Base-by-base conservation (phyloP, 352 stramenopile genomes). In the Nothophytophthora sp. region DNA sequence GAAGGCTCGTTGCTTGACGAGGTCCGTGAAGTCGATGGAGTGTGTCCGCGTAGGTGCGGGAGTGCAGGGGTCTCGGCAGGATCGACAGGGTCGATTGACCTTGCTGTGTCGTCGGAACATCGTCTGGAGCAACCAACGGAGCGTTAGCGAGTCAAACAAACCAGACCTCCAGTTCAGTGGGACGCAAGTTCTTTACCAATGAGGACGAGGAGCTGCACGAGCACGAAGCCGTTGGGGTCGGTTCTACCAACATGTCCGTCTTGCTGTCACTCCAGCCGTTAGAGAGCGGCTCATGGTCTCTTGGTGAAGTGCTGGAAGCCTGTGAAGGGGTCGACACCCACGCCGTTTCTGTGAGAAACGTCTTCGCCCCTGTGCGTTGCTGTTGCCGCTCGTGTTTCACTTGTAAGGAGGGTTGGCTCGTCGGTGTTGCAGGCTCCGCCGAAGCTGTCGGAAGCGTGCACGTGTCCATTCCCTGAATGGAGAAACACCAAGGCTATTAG, bases 1-100 rank as follows among this genome's bases (percentile, higher is more conserved):
- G 44, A 86, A 86, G 11, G 78, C 78, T 8, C 78, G 75, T 55
- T 89, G 75, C 51, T 82, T 86, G 4, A 73, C 57, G 10, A 89
- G 65, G 7, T 76, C 73, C 10, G 49, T 67, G 28, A 86, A 74
- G 9, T 70, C 52, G 9, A 43, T 63, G 13, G 36, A 9, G 10
- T 63, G 32, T 29, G 32, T 37, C 22, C 41, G 5, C 22, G 13
- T 28, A 12, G 32, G 33, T 2, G 42, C 29, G 11, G 28, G n/a
- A n/a, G n/a, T 5, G 19, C 29, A 36, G 8, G 38, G 2, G 12
- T 30, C 36, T 15, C 29, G 37, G 22, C 42, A 59, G 22, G 54
- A 55, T 19, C 52, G 40, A 44, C 59, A 67, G 20, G 59, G 59
- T 4, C 59, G 59, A 11, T 67, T 34, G 12, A 67, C 59, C 27